phyloP scores from a whole-genome alignment of 2,329 filamentous ascomycete species.

The Colletotrichum karsti region DNA sequence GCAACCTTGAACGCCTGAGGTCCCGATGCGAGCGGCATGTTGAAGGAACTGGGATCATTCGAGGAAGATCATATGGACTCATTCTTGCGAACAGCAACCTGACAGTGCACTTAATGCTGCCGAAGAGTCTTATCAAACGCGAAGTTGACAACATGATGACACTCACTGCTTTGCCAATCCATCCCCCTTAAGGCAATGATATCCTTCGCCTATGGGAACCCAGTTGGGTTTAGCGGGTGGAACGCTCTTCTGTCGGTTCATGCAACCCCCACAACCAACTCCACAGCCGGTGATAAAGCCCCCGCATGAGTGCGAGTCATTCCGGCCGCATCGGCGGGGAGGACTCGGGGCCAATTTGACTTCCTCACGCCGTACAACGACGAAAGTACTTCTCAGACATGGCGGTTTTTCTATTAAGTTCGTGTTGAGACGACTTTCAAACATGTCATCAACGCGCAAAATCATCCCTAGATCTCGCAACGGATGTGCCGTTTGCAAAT shows the following conservation, averaged over 20 bases:
- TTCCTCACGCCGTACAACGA: not conserved
- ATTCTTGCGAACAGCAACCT: not conserved
- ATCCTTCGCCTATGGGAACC: not conserved
- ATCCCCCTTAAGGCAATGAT: conserved; percentile 2
- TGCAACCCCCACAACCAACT: not conserved
- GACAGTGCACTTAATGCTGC: not conserved
- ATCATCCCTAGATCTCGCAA: conserved; percentile 11
- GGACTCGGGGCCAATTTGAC: not conserved
- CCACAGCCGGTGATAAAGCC: not conserved
- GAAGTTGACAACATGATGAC: not conserved
- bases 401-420: not conserved
- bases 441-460: not conserved
- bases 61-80: no score
- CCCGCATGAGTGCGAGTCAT: not conserved
- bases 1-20: conserved; percentile 13
- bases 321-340: not conserved
- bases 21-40: not conserved
- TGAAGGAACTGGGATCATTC: not conserved
- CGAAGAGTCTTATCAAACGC: not conserved
- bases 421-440: not conserved
- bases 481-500: conserved; percentile 20
- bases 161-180: not conserved
- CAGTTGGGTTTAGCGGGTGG: not conserved
- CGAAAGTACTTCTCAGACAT: not conserved
- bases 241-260: not conserved